Base-by-base conservation (phyloP, 106 monocot genomes). In the Posidonia australis region DNA sequence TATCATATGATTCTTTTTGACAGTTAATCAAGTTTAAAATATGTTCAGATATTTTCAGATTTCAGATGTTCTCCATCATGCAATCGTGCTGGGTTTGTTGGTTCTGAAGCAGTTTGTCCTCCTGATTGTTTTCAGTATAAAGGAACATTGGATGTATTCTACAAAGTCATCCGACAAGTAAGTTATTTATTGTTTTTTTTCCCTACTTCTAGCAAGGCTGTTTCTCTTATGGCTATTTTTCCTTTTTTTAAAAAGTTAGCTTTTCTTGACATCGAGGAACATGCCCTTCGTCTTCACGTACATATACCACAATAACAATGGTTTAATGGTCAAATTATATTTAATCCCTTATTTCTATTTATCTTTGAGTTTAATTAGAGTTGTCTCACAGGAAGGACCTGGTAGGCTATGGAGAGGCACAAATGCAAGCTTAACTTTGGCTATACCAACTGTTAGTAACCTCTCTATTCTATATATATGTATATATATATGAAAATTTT, bases 101-200 rank as follows among this genome's bases (percentile, higher is more conserved):
- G 94, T 58, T 67, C 82, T 65, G 90, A 78, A 70, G 71, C 73
- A 23, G 54, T 80, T 66, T 96, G 96, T 59, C 78, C 87, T 64
- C 79, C 77, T 57, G 90, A 91, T 77, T 91, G 96, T 86, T 98
- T 90, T 70, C 78, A 79, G 54, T 98, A 98, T 42, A 98, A 91
- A 58, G 87, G 96, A 76, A 98, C 96, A 24, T 18, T 98, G 27
- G 96, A 98, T 79, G 96, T 98, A 21, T 85, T 98, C 62, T 67
- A 81, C 65, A 98, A 98, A 85, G 76, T 98, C 49, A 68, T 84
- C 53, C 80, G 84, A 78, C 90, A 98, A 74, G 96, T 98, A 29
- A n/a, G 36, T 36, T 36, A 36, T 7, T 36, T 36, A 36, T 2
- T 7, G 7, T 7, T 7, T 36, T 4, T 36, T 36, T 36, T n/a